These are phyloP conservation scores for Boletus sp. DNA, from an alignment of 768 basidiomycete species.

Conservation along the genomic window DNA sequence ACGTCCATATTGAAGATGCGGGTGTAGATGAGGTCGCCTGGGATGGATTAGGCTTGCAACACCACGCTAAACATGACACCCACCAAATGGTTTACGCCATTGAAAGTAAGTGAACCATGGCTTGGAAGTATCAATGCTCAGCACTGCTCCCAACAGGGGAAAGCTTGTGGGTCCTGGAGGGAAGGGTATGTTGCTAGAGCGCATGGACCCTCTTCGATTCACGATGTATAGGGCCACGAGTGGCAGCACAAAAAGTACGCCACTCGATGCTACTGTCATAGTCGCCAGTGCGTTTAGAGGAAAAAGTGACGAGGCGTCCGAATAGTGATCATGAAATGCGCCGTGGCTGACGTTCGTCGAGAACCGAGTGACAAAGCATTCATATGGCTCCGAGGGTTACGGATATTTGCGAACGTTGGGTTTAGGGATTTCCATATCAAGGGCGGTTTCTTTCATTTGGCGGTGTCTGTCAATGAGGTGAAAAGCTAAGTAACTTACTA, in stretches of 20 bases:
- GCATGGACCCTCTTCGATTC: not conserved
- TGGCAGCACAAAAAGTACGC: conserved; percentile 4
- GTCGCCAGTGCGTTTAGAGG: not conserved
- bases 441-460: no score
- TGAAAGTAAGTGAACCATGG: conserved; percentile 36
- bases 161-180: conserved; percentile 54
- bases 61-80: not conserved
- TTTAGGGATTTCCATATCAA: no score
- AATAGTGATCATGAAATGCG: not conserved
- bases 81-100: conserved; percentile 30
- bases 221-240: conserved; percentile 14
- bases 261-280: not conserved
- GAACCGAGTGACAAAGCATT: not conserved
- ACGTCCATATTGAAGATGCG: conserved; percentile 24
- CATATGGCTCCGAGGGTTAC: no score
- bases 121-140: conserved; percentile 24
- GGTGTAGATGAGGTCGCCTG: conserved; percentile 24
- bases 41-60: not conserved
- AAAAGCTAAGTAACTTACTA: no score
- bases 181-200: conserved; percentile 23
- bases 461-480: no score
- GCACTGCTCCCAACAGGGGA: conserved; percentile 28
- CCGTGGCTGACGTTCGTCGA: not conserved
- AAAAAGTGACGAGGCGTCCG: not conserved
- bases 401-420: no score